Base-by-base conservation (phyloP, 2,329 filamentous ascomycete genomes). In the Paecilomyces fulvus region DNA sequence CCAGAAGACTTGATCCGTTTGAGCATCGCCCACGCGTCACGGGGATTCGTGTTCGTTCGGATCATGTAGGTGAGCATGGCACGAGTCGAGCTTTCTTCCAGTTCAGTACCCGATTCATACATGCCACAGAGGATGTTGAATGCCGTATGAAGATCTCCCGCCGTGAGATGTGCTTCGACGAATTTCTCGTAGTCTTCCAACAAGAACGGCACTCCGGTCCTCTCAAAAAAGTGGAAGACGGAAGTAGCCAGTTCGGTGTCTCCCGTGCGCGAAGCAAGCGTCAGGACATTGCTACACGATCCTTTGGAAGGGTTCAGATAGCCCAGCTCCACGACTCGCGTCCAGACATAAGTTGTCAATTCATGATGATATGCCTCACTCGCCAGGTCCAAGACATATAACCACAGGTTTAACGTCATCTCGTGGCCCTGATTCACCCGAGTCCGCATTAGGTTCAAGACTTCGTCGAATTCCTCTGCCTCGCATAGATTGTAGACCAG, bases 181-280 rank as follows among this genome's bases (percentile, higher is more conserved):
- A 96, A 79, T 28, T 87, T 80, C 69, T 95, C 90, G 71, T 94
- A 95, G 67, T 96, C 90, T 59, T 87, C 79, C 5, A 80, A 72
- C 8, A 79, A 76, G 37, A 91, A 63, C 2, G 59, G 77, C 46
- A 81, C 79, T 12, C 79, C 79, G 23, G 84, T 80, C 8, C 80
- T 76, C 3, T 80, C 79, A 17, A 92, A 78, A 54, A 85, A 73
- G 23, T 84, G 80, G 59, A 95, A 83, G 30, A 88, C 87, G 30
- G 87, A 82, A 5, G 84, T 85, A 1, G 88, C 89, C 9, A 96
- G 78, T 0, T 77, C 71, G 1, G 83, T 75, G 67, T 96, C 87
- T 21, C 83, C 84, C 57, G 85, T 73, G 25, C 83, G 81, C 1
- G 90, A 81, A 3, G 90, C 90, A 12, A 88, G 82, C 53, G 83